phyloP scores from a whole-genome alignment of 306 rosid genomes.

The Luffa acutangula region DNA sequence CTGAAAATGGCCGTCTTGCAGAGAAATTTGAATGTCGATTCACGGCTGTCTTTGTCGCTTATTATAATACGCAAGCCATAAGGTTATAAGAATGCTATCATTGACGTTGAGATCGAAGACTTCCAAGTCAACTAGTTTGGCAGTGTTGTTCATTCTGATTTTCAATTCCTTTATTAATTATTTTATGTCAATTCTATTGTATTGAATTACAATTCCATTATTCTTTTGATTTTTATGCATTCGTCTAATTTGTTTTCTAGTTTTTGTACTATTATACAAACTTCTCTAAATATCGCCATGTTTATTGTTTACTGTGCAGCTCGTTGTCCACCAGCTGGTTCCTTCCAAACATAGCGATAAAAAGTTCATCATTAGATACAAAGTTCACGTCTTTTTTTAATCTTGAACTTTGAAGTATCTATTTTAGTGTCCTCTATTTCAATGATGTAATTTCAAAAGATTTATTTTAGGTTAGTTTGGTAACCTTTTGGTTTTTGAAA shows the following conservation, averaged over 20 bases:
- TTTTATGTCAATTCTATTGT: not conserved
- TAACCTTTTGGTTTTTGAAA: no score
- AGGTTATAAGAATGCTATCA: not conserved
- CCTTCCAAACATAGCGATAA: not conserved
- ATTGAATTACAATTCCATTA: no score
- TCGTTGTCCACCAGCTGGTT: not conserved
- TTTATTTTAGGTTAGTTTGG: no score
- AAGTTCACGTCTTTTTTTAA: not conserved
- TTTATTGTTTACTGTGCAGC: not conserved
- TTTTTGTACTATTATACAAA: not conserved
- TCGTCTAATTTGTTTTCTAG: not conserved
- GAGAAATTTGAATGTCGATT: not conserved
- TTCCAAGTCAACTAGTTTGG: conserved; percentile 1
- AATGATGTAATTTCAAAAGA: no score
- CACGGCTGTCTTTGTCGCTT: not conserved
- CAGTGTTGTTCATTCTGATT: not conserved
- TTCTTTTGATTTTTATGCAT: not conserved
- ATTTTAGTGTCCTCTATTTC: no score
- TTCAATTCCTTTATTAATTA: not conserved
- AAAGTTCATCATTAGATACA: not conserved
- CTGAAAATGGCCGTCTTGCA: not conserved
- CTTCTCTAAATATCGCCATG: not conserved
- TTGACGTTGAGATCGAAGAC: not conserved
- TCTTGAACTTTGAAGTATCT: no score
- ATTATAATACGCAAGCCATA: not conserved